Conservation (phyloP, 768 basidiomycete genomes). For the Suillus americanus region DNA sequence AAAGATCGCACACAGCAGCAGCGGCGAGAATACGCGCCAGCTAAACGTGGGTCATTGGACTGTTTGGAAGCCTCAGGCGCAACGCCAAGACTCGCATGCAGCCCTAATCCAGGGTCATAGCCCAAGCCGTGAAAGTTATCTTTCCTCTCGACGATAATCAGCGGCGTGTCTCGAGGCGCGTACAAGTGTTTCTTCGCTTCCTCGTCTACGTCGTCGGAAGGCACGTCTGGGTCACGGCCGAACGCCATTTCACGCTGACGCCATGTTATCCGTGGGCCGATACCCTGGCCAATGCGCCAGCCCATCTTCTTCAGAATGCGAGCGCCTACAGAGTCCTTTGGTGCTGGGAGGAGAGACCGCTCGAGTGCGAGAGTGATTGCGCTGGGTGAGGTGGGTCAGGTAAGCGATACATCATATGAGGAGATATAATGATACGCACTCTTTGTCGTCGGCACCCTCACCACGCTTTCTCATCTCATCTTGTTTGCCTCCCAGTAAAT, state of each 20-base stretch:
- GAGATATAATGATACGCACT: constrained; percentile 16
- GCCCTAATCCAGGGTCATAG: constrained; percentile 61
- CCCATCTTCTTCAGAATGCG: constrained; percentile 93
- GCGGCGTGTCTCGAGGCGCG: constrained; percentile 75
- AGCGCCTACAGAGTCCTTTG: constrained; percentile 80
- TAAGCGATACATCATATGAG: constrained; percentile 3
- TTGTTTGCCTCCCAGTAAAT: constrained; percentile 58
- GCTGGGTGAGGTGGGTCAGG: constrained; percentile 34
- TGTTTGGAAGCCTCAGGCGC: constrained; percentile 19
- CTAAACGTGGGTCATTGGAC: constrained; percentile 49
- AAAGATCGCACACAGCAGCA: neutral
- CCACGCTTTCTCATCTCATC: constrained; percentile 38
- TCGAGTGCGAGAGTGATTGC: constrained; percentile 63
- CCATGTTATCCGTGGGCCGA: constrained; percentile 85
- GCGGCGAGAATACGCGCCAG: constrained; percentile 42
- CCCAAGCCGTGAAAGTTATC: constrained; percentile 83
- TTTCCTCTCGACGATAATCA: constrained; percentile 64
- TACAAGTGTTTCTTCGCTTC: constrained; percentile 88
- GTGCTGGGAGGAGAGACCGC: constrained; percentile 66
- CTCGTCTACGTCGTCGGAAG: constrained; percentile 58
- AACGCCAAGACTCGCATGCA: constrained; percentile 58
- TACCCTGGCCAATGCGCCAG: constrained; percentile 90
- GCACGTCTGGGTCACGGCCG: constrained; percentile 39
- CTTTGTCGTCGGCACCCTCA: constrained; percentile 37
- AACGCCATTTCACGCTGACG: constrained; percentile 75